Evolutionary conservation across 106 monocot species (phyloP).

Genomic region (Phalaenopsis aphrodite): DNA sequence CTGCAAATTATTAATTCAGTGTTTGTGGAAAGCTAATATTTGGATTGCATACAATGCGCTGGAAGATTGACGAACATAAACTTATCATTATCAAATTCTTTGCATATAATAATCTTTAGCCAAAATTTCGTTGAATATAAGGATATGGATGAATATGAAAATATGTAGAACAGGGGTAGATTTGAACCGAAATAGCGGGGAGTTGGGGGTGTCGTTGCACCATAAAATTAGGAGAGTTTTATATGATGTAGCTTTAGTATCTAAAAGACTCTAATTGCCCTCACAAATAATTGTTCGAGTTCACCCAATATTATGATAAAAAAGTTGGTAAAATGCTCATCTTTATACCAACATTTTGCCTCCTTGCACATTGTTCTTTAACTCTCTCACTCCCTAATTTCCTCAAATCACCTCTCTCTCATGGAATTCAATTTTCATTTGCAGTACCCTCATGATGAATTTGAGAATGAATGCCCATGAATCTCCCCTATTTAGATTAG

Average conservation of each 20-base stretch:
- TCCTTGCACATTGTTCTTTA: too few relatives aligned
- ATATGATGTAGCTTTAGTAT: neutral
- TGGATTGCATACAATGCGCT: neutral
- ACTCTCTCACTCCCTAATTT: too few relatives aligned
- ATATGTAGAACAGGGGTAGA: neutral
- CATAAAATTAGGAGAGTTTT: neutral
- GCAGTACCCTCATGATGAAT: too few relatives aligned
- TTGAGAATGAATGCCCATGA: too few relatives aligned
- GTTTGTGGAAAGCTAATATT: neutral
- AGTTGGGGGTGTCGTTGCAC: neutral
- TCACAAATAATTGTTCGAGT: too few relatives aligned
- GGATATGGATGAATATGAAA: neutral
- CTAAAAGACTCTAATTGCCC: too few relatives aligned
- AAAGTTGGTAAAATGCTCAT: too few relatives aligned
- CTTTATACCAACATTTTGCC: too few relatives aligned
- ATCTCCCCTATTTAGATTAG: too few relatives aligned
- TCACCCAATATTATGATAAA: too few relatives aligned
- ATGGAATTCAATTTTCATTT: too few relatives aligned
- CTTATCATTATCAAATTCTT: neutral
- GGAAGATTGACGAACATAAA: neutral
- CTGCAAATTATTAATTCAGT: neutral
- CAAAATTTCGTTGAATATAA: neutral
- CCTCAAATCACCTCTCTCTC: too few relatives aligned
- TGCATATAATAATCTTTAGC: neutral
- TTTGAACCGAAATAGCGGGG: neutral